Percentiles rank a stretch among this genome's conserved stretches.
These are phyloP conservation scores for Fusarium concolor DNA, from an alignment of 2,329 filamentous ascomycete genomes.

Conservation along the genomic window DNA sequence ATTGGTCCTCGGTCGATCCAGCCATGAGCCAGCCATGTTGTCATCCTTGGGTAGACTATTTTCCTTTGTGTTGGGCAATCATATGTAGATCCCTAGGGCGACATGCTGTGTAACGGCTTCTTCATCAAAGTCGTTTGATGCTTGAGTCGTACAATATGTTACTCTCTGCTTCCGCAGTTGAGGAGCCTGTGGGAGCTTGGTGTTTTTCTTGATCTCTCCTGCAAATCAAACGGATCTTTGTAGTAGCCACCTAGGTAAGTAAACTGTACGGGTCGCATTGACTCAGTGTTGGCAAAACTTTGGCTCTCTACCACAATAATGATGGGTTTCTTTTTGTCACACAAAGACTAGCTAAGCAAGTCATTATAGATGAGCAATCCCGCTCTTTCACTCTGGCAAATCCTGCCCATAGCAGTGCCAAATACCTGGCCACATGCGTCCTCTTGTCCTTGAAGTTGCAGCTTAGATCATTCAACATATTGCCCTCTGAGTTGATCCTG, in stretches of 20 bases:
- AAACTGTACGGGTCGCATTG: neutral
- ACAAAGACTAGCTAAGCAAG: neutral
- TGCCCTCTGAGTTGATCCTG: neutral
- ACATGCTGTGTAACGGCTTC: slow-evolving; percentile 1
- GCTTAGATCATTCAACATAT: neutral
- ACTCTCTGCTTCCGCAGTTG: neutral
- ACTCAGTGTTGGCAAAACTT: neutral
- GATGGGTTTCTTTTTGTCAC: neutral
- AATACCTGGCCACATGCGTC: neutral
- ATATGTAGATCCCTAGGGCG: neutral
- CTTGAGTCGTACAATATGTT: neutral
- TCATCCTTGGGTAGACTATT: neutral
- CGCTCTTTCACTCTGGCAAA: neutral
- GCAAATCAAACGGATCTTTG: neutral
- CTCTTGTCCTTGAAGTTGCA: neutral
- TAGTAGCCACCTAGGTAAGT: neutral
- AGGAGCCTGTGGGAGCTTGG: neutral
- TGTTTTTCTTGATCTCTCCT: neutral
- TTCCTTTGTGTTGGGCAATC: slow-evolving; percentile 15
- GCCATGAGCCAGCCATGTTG: slow-evolving; percentile 8
- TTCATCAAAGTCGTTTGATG: neutral
- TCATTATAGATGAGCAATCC: too few relatives aligned
- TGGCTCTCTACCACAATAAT: neutral
- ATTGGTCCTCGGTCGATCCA: slow-evolving; percentile 6
- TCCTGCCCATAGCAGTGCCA: neutral